Percentiles rank a stretch among this genome's conserved stretches.
phyloP scores from a whole-genome alignment of 1,284 basidiomycete genomes.

The Microbotryomycetes sp. region DNA sequence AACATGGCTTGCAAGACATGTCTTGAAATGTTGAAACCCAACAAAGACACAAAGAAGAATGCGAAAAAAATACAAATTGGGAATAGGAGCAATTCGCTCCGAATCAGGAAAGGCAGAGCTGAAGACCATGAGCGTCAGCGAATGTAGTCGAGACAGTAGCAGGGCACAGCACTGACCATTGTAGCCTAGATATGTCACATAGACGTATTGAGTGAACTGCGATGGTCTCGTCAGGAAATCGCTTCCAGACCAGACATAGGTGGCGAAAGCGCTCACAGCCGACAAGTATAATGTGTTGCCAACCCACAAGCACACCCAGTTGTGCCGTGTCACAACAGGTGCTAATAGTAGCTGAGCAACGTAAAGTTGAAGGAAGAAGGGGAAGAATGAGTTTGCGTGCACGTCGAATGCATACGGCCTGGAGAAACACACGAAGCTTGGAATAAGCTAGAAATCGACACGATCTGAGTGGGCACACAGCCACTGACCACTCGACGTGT shows the following conservation, averaged over 20 bases:
- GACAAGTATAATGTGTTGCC: conserved; percentile 57
- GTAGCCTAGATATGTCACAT: conserved; percentile 82
- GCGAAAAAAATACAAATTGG: conserved; percentile 75
- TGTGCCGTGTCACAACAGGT: conserved; percentile 69
- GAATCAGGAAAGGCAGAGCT: conserved; percentile 83
- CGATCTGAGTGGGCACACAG: too few relatives aligned
- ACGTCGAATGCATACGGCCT: conserved; percentile 90
- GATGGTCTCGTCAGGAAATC: neutral
- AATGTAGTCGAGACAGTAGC: neutral
- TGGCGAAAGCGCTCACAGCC: conserved; percentile 11
- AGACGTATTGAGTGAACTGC: conserved; percentile 78
- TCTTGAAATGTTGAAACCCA: conserved; percentile 83
- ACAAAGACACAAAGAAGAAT: conserved; percentile 67
- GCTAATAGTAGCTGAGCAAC: conserved; percentile 75
- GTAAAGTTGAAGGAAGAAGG: conserved; percentile 79
- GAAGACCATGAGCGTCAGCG: neutral
- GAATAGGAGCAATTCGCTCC: conserved; percentile 75
- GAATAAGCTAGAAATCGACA: too few relatives aligned
- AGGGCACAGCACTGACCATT: conserved; percentile 42
- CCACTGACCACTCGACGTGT: conserved; percentile 39
- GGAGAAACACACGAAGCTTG: neutral
- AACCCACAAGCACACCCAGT: conserved; percentile 86
- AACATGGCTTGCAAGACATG: conserved; percentile 72
- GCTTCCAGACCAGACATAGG: neutral
- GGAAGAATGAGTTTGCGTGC: conserved; percentile 91